Evolutionary conservation across 345 rosid genomes (phyloP).

Genomic region (Salix exigua): DNA sequence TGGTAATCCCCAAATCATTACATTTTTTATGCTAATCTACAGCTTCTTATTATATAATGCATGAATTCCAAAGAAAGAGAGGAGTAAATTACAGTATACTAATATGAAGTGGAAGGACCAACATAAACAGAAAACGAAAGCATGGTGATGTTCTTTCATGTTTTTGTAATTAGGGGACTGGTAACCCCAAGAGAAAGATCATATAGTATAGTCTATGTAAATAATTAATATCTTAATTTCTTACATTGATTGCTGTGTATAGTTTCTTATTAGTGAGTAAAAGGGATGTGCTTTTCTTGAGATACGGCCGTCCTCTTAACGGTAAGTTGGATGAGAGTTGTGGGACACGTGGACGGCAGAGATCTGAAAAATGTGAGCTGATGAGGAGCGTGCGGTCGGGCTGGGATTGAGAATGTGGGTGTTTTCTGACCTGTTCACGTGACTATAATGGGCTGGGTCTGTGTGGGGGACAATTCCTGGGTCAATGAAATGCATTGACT

Average conservation of each 20-base stretch:
- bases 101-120: not conserved
- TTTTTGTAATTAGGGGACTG: not conserved
- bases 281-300: not conserved
- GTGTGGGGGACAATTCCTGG: not conserved
- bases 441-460: slow-evolving; percentile 18
- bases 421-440: slow-evolving; percentile 27
- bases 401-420: not conserved
- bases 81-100: too few species aligned
- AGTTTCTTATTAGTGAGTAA: not conserved
- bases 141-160: not conserved
- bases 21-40: too few species aligned
- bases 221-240: not conserved
- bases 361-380: slow-evolving; percentile 15
- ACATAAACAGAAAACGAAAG: not conserved
- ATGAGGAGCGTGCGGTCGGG: not conserved
- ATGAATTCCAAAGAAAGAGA: too few species aligned
- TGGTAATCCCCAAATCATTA: not conserved
- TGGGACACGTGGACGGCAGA: slow-evolving; percentile 21
- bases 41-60: too few species aligned
- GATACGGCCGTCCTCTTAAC: slow-evolving; percentile 16
- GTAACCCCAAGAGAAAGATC: not conserved
- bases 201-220: not conserved
- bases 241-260: not conserved
- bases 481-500: not conserved
- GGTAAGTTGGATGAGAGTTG: not conserved